These are phyloP conservation scores for Xylaria sp. DNA, from an alignment of 2,329 filamentous ascomycete species.

Conservation along the genomic window DNA sequence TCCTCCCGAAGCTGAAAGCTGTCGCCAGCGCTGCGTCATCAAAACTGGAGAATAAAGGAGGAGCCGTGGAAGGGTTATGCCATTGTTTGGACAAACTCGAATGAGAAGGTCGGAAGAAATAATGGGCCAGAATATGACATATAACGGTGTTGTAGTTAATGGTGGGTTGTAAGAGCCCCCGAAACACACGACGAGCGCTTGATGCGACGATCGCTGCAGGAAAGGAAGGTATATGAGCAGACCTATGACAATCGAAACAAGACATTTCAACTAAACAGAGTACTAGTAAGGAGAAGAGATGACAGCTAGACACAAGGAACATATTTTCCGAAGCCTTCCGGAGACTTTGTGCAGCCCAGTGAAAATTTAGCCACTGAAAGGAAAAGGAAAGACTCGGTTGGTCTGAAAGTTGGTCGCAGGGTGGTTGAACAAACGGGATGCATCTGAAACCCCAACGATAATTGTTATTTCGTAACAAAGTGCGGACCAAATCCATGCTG, in stretches of 20 bases:
- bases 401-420: conserved; percentile 27
- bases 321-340: not conserved
- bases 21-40: not conserved
- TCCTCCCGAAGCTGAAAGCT: conserved; percentile 26
- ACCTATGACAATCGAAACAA: conserved; percentile 16
- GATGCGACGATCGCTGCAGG: conserved; percentile 29
- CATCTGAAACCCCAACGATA: conserved; percentile 30
- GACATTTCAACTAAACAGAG: not conserved
- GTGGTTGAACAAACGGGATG: conserved; percentile 14
- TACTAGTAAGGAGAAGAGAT: not conserved
- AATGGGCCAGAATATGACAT: not conserved
- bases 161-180: conserved; percentile 2
- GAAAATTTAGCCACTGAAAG: not conserved
- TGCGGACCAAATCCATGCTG: conserved; percentile 2
- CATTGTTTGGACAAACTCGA: conserved; percentile 22
- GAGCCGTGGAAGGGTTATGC: not conserved
- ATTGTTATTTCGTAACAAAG: not conserved
- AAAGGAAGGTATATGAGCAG: conserved; percentile 29
- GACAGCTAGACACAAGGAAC: not conserved
- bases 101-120: conserved; percentile 27
- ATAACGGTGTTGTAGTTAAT: not conserved
- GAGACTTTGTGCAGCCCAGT: not conserved
- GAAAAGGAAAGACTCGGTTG: not conserved
- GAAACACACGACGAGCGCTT: conserved; percentile 26
- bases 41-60: not conserved